These are phyloP conservation scores for Talaromyces piceae DNA, from an alignment of 2,329 filamentous ascomycete species.

Conservation along the genomic window DNA sequence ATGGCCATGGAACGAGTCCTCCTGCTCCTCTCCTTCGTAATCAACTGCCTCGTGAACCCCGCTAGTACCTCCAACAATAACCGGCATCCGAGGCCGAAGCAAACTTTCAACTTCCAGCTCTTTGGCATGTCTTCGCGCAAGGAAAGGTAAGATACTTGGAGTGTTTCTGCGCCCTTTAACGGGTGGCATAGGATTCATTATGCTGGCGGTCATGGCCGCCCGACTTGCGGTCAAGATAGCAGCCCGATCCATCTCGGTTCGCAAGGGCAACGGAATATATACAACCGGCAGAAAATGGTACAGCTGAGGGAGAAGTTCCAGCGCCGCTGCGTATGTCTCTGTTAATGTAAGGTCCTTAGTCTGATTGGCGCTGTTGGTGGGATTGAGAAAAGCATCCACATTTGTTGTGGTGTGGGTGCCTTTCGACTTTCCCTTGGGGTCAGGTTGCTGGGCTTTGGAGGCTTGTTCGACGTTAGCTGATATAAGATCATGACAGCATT, in stretches of 20 bases:
- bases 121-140: constrained; percentile 58
- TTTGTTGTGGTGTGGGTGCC: constrained; percentile 46
- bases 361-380: constrained; percentile 24
- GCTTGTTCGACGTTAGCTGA: constrained; percentile 36
- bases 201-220: constrained; percentile 70
- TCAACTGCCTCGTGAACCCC: constrained; percentile 25
- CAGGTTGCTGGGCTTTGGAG: constrained; percentile 11
- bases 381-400: constrained; percentile 62
- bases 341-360: constrained; percentile 18
- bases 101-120: constrained; percentile 65
- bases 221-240: constrained; percentile 64
- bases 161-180: constrained; percentile 55
- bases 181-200: constrained; percentile 67
- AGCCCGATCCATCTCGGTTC: constrained; percentile 71
- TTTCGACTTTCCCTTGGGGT: constrained; percentile 36
- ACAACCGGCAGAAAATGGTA: constrained; percentile 59
- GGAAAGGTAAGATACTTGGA: constrained; percentile 71
- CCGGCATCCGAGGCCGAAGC: constrained; percentile 46
- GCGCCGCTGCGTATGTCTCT: constrained; percentile 51
- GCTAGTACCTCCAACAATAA: constrained; percentile 26
- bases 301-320: constrained; percentile 53
- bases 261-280: constrained; percentile 61
- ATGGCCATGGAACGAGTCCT: background rate
- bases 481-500: constrained; percentile 69
- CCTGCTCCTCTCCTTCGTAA: constrained; percentile 17